Conservation (phyloP, 306 rosid species). For the Lablab purpureus region DNA sequence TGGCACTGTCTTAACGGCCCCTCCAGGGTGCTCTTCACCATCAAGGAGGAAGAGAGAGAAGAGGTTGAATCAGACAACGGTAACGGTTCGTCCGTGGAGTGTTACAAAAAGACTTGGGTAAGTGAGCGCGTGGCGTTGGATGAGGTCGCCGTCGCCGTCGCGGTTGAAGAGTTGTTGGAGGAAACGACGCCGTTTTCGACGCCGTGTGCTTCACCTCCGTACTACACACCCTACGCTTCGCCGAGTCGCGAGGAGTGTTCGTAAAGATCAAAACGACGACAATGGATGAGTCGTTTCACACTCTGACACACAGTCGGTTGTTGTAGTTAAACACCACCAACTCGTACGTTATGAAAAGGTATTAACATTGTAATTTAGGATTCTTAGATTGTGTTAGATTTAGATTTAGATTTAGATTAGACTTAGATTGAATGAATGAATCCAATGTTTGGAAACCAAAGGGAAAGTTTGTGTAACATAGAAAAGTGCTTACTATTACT, state of each 20-base stretch:
- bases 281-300: conserved; percentile 19
- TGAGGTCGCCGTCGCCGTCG: conserved; percentile 26
- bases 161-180: conserved; percentile 21
- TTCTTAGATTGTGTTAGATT: conserved; percentile 32
- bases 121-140: conserved; percentile 21
- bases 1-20: conserved; percentile 48
- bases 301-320: neutral
- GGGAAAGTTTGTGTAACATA: neutral
- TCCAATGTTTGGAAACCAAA: neutral
- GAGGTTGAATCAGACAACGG: conserved; percentile 48
- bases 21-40: conserved; percentile 54
- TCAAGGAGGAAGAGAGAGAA: conserved; percentile 62
- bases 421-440: conserved; percentile 3
- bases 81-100: conserved; percentile 28
- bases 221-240: conserved; percentile 54
- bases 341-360: neutral
- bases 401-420: conserved; percentile 19
- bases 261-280: neutral
- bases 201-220: conserved; percentile 58
- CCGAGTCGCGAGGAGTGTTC: conserved; percentile 37
- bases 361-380: conserved; percentile 26
- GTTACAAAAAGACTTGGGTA: conserved; percentile 4
- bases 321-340: neutral
- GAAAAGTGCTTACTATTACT: neutral
- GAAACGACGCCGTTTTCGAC: conserved; percentile 59